Evolutionary conservation across 2,329 filamentous ascomycete species (phyloP), one percentile per base, ranked within the genome.

Genomic region (Alternaria sp.): DNA sequence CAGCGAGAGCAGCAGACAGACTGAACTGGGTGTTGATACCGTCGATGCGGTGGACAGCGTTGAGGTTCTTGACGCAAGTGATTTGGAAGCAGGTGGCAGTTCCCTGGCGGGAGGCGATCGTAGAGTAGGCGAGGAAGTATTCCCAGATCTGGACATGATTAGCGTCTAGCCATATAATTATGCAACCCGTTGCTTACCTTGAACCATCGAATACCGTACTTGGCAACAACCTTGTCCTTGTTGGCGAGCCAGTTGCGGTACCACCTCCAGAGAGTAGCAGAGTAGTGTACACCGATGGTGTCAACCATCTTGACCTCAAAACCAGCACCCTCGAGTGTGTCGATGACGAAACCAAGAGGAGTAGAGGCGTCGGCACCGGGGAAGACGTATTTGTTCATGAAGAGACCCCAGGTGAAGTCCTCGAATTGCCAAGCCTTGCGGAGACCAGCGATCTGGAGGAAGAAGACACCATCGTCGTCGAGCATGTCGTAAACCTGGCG

Each of bases 361-460:
- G 93, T 97, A 46, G 93, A 97, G 56, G 96, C 96, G 79, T 98
- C 96, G 55, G 96, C 96, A 79, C 96, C 96, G 32, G 94, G 96
- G 88, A 98, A 98, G 81, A 98, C 87, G 83, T 98, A 97, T 86
- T 97, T 97, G 90, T 98, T 98, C 93, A 98, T 97, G 88, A 97
- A 98, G 50, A 98, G 87, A 80, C 96, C 96, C 96, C 96, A 98
- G 81, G 95, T 92, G 55, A 97, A 88, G 83, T 98, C 95, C 86
- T 98, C 94, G 78, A 97, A 98, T 82, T 98, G 96, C 96, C 96
- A 98, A 68, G 87, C 86, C 85, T 96, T 96, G 74, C 96, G 91
- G 66, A 99, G 88, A 83, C 96, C 96, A 74, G 95, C 93, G 74
- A 96, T 93, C 82, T 98, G 96, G 65, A 98, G 87, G 88, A 96